Conservation (phyloP, 768 basidiomycete species). For the Pisolithus orientalis region DNA sequence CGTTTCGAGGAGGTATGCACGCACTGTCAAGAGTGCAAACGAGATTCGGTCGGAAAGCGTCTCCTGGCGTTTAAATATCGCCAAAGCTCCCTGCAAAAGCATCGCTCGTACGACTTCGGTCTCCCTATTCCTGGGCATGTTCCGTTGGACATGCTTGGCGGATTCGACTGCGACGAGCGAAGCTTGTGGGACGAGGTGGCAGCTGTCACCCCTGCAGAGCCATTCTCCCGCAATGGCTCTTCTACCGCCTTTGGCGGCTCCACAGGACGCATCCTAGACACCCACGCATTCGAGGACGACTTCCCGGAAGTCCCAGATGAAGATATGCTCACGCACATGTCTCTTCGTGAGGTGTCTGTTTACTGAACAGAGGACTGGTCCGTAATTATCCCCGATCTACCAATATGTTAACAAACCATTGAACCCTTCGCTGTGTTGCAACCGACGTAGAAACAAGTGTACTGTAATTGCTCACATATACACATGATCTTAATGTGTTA, state of each 20-base stretch:
- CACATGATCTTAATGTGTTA: not conserved
- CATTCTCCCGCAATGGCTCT: constrained; percentile 12
- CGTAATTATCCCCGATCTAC: not conserved
- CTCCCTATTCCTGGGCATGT: constrained; percentile 4
- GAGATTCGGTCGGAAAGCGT: constrained; percentile 22
- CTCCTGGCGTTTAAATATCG: constrained; percentile 17
- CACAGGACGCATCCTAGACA: constrained; percentile 1
- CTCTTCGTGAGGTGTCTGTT: constrained; percentile 19
- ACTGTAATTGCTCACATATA: not conserved
- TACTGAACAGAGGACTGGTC: constrained; percentile 7
- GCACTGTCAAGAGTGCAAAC: constrained; percentile 24
- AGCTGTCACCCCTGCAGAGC: constrained; percentile 13
- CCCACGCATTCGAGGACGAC: constrained; percentile 6
- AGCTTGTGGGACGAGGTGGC: constrained; percentile 24
- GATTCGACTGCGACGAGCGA: constrained; percentile 21
- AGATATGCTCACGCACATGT: constrained; percentile 9
- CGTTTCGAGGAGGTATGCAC: constrained; percentile 14
- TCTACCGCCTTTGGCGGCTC: not conserved
- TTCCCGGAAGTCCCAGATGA: constrained; percentile 14
- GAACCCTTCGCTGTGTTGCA: too few relatives aligned
- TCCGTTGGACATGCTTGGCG: constrained; percentile 1
- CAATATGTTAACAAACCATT: too few relatives aligned
- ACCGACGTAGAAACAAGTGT: not conserved
- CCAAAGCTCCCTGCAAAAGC: constrained; percentile 7
- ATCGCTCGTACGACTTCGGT: not conserved